phyloP scores from a whole-genome alignment of 148 eudicot genomes.

The Fagopyrum homotropicum region DNA sequence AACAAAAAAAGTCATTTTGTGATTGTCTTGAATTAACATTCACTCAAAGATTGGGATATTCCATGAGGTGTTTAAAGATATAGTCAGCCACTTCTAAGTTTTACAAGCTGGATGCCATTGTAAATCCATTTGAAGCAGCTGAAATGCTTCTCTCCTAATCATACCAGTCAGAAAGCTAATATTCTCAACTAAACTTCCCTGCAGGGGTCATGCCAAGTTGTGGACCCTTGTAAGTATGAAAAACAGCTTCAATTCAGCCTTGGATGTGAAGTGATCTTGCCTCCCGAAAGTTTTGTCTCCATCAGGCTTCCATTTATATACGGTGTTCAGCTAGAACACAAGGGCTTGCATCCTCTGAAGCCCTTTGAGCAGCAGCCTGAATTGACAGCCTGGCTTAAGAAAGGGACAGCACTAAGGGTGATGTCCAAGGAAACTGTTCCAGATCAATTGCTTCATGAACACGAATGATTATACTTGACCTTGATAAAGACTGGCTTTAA shows the following conservation, averaged over 20 bases:
- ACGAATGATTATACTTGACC: neutral
- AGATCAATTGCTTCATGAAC: slow-evolving; percentile 22
- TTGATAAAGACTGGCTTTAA: neutral
- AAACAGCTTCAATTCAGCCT: slow-evolving; percentile 62
- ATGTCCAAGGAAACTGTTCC: slow-evolving; percentile 41
- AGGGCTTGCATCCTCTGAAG: slow-evolving; percentile 49
- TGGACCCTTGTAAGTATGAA: slow-evolving; percentile 38
- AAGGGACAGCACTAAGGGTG: slow-evolving; percentile 62
- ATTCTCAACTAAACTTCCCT: slow-evolving; percentile 11
- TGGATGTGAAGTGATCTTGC: slow-evolving; percentile 74
- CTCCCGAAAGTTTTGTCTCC: slow-evolving; percentile 92
- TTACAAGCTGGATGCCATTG: neutral
- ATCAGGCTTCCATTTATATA: slow-evolving; percentile 86
- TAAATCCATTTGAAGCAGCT: neutral
- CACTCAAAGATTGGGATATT: neutral
- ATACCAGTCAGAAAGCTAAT: neutral
- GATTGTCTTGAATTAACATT: neutral
- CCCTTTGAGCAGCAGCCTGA: slow-evolving; percentile 77
- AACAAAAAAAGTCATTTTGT: neutral
- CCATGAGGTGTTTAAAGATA: neutral
- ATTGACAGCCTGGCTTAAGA: slow-evolving; percentile 68
- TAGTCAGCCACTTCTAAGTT: slow-evolving; percentile 2
- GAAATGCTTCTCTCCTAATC: neutral
- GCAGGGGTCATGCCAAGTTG: slow-evolving; percentile 58
- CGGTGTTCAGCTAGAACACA: slow-evolving; percentile 55